phyloP scores from a whole-genome alignment of 768 basidiomycete species.

The Sutorius australiensis region DNA sequence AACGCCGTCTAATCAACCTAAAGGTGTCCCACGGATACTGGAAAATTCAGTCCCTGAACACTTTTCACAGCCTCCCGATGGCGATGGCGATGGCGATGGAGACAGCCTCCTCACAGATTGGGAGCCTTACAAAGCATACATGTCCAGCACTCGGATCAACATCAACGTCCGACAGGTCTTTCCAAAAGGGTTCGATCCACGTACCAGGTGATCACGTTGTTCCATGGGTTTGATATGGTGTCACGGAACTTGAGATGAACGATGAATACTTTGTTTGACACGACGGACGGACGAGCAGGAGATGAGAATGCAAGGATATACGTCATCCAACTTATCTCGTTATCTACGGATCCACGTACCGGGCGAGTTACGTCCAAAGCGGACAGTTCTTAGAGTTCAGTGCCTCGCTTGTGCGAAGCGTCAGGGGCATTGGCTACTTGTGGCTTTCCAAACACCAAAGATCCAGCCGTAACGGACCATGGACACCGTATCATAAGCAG shows the following conservation, averaged over 20 bases:
- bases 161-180: conserved; percentile 90
- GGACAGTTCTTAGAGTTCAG: neutral
- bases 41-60: conserved; percentile 73
- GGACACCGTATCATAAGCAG: conserved; percentile 20
- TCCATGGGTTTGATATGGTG: neutral
- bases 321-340: conserved; percentile 1
- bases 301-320: conserved; percentile 3
- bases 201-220: neutral
- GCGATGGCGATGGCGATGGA: conserved; percentile 22
- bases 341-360: conserved; percentile 12
- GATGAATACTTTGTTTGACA: neutral
- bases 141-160: conserved; percentile 74
- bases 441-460: neutral
- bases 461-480: conserved; percentile 16
- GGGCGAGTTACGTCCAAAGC: conserved; percentile 7
- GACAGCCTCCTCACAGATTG: conserved; percentile 42
- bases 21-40: conserved; percentile 85
- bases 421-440: neutral
- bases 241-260: neutral
- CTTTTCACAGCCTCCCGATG: conserved; percentile 34
- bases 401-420: neutral
- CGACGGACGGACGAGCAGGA: neutral
- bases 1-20: neutral
- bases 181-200: conserved; percentile 59
- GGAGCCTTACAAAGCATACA: conserved; percentile 59